Base-by-base conservation (phyloP, 805 yeast genomes). In the Wickerhamomyces tratensis region DNA sequence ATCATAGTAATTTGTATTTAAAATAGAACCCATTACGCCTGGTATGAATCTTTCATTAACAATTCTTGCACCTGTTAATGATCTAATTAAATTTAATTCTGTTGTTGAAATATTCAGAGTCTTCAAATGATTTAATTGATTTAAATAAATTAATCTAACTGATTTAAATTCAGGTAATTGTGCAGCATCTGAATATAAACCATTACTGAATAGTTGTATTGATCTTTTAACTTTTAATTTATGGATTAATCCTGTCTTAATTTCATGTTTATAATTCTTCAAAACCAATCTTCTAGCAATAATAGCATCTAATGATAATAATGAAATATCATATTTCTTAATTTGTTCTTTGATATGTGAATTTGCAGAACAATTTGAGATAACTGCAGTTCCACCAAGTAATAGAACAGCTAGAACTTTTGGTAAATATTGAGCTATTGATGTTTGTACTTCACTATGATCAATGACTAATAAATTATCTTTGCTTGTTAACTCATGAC, bases 1-100 rank as follows among this genome's bases (percentile, higher is more conserved):
- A 46, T 83, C 93, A 47, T 63, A 80, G 35, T 72, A 64, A 52
- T 81, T 84, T 1, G 82, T 76, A 36, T 69, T 66, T 7, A 81
- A 50, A 0, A 82, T 46, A 0, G 88, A 78, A 0, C 89, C 88
- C 39, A 77, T 50, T 1, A 75, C 60, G 27, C 69, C 69, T 35
- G 59, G 57, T 33, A 67, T 56, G 14, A 68, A 68, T 13, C 61
- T 58, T 50, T 83, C 88, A 14, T 63, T 57, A 1, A 82, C 63
- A 0, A 79, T 61, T 45, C 86, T 64, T 1, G 76, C 49, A 2
- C 76, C 75, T 5, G 72, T 56, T 2, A 67, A 41, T 0, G 79
- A 66, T 42, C 80, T 65, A 7, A 74, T 42, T 4, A 53, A 45
- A 41, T 74, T 78, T 39, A 70, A 47, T 13, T 60, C 55, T 3